A percentile compares a stretch with the other conserved stretches of the same genome.
These are phyloP conservation scores for Penicillium pulvis DNA, from an alignment of 495 filamentous ascomycete species.

Conservation along the genomic window DNA sequence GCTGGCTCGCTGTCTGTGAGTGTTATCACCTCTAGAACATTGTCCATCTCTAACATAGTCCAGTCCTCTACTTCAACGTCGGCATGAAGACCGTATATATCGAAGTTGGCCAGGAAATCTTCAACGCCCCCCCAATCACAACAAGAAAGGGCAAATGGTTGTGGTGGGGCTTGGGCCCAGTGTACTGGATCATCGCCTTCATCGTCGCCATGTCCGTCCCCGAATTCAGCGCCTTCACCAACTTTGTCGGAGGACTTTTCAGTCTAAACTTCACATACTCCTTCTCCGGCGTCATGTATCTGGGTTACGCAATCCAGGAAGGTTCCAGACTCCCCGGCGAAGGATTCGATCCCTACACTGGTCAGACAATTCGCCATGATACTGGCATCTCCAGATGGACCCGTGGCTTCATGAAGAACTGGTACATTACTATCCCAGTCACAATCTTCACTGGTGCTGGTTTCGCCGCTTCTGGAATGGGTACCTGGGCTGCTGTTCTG, in stretches of 20 bases:
- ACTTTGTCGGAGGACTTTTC: constrained; percentile 32
- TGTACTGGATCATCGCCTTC: constrained; percentile 59
- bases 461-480: constrained; percentile 32
- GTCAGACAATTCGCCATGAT: constrained; percentile 35
- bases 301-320: constrained; percentile 45
- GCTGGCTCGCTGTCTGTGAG: constrained; percentile 49
- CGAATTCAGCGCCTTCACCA: constrained; percentile 44
- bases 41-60: not conserved
- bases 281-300: constrained; percentile 43
- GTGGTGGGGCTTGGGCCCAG: constrained; percentile 52
- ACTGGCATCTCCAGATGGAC: constrained; percentile 40
- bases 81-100: constrained; percentile 64
- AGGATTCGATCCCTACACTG: constrained; percentile 49
- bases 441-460: constrained; percentile 28
- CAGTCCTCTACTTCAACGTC: constrained; percentile 53
- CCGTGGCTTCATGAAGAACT: constrained; percentile 30
- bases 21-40: not conserved
- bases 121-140: constrained; percentile 50
- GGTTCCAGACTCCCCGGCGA: constrained; percentile 43
- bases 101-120: constrained; percentile 56
- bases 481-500: constrained; percentile 35
- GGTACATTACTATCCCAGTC: constrained; percentile 26
- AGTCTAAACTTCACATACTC: constrained; percentile 52
- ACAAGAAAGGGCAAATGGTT: constrained; percentile 47
- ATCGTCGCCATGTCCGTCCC: constrained; percentile 47